Conservation (phyloP, 1,139 yeast genomes). For the Pneumocystis canis region DNA sequence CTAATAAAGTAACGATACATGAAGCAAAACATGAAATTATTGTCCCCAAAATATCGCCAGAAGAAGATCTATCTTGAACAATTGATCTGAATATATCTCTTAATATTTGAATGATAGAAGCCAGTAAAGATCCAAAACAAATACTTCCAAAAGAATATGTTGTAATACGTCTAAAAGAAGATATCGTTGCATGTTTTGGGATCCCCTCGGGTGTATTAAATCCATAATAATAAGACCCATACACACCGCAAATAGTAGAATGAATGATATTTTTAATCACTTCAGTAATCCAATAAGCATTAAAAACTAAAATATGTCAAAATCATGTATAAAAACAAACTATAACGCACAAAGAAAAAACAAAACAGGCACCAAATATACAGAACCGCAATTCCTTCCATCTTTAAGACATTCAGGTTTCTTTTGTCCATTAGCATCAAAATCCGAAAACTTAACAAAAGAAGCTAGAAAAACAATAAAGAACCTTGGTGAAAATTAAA, state of each 20-base stretch:
- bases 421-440: constrained; percentile 21
- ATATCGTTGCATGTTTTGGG: constrained; percentile 67
- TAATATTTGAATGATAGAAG: constrained; percentile 54
- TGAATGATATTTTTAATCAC: constrained; percentile 76
- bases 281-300: constrained; percentile 76
- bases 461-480: constrained; percentile 57
- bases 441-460: constrained; percentile 51
- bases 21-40: constrained; percentile 44
- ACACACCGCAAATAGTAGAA: constrained; percentile 70
- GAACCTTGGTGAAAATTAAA: constrained; percentile 23
- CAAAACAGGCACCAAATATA: constrained; percentile 50
- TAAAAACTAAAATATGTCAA: constrained; percentile 29
- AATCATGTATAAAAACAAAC: neutral
- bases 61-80: constrained; percentile 40
- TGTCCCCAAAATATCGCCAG: constrained; percentile 42
- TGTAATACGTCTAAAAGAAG: constrained; percentile 68
- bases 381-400: constrained; percentile 54
- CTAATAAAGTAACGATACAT: constrained; percentile 47
- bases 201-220: constrained; percentile 61
- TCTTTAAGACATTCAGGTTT: constrained; percentile 37
- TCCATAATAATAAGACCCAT: constrained; percentile 80
- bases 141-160: constrained; percentile 84
- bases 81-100: constrained; percentile 37
- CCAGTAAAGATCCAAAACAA: constrained; percentile 74
- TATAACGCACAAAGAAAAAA: constrained; percentile 40